phyloP scores from a whole-genome alignment of 2,329 filamentous ascomycete genomes.

The Fusarium udum region DNA sequence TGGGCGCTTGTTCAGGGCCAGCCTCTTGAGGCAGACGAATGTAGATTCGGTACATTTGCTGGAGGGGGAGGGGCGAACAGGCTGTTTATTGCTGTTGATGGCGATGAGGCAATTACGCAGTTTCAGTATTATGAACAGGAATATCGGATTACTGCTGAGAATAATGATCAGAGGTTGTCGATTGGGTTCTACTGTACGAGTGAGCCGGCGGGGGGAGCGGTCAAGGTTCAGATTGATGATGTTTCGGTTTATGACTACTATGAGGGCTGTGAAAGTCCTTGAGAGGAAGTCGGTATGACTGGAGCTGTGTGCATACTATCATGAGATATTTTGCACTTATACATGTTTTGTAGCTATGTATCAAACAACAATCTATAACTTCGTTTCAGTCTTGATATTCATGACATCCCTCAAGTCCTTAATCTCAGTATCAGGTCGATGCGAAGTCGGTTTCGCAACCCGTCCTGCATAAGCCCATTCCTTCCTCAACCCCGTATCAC shows the following conservation, averaged over 20 bases:
- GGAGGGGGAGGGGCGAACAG: background rate
- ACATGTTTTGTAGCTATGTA: rapidly evolving
- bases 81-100: background rate
- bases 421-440: background rate
- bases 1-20: background rate
- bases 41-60: conserved; percentile 34
- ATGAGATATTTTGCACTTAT: background rate
- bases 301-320: background rate
- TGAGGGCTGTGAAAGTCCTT: conserved; percentile 5
- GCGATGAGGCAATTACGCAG: background rate
- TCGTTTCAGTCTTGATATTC: rapidly evolving
- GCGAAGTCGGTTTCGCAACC: background rate
- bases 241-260: background rate
- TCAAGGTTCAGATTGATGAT: background rate
- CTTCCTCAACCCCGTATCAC: background rate
- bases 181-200: background rate
- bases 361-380: background rate
- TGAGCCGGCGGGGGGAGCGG: background rate
- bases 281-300: background rate
- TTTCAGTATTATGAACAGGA: background rate
- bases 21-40: background rate
- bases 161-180: background rate
- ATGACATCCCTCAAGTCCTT: conserved; percentile 5
- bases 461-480: conserved; percentile 5
- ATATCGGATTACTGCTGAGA: background rate